Evolutionary conservation across 257 asterid genomes (phyloP), one percentile per base, ranked within the genome.

Genomic region (Solanum pinnatisectum): DNA sequence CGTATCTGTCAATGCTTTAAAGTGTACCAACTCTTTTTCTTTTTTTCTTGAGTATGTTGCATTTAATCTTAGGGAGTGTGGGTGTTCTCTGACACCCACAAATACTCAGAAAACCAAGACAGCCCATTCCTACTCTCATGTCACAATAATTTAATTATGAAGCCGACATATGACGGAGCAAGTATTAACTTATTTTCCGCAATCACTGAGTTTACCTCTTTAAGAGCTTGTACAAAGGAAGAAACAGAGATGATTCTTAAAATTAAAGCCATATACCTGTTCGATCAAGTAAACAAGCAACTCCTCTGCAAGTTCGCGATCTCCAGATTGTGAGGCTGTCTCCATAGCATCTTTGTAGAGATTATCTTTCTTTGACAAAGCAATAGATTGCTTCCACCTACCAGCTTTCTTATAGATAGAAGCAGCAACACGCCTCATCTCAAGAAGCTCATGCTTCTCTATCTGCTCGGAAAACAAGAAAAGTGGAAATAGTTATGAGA

Each of bases 391-490:
- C 94, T 93, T 96, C 99, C 99, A 97, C 90, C 99, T 93, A 71
- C 99, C 99, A 33, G 99, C 99, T 94, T 95, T 97, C 94, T 97
- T 97, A 93, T 97, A 97, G 84, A 97, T 97, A 90, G 95, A 97
- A 63, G 99, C 98, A 85, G 99, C 98, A 89, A 96, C 99, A 88
- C 99, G 99, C 90, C 99, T 94, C 99, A 97, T 97, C 94, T 97
- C 99, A 87, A 97, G 98, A 85, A 97, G 98, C 93, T 97, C 99
- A 36, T 97, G 99, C 89, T 97, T 97, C 98, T 97, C 99, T 74
- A 95, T 94, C 99, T 97, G 97, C 59, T 60, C 86, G 81, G 87
- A 90, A 84, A 76, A 52, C 83, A 52, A 88, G 16, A 44, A 35
- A 39, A 42, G 49, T 10, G 25, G 30, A 85, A 71, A 67, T 6